A percentile compares a stretch with the other conserved stretches of the same genome.
These are phyloP conservation scores for Aschersonia sp. DNA, from an alignment of 2,329 filamentous ascomycete genomes.

Conservation along the genomic window DNA sequence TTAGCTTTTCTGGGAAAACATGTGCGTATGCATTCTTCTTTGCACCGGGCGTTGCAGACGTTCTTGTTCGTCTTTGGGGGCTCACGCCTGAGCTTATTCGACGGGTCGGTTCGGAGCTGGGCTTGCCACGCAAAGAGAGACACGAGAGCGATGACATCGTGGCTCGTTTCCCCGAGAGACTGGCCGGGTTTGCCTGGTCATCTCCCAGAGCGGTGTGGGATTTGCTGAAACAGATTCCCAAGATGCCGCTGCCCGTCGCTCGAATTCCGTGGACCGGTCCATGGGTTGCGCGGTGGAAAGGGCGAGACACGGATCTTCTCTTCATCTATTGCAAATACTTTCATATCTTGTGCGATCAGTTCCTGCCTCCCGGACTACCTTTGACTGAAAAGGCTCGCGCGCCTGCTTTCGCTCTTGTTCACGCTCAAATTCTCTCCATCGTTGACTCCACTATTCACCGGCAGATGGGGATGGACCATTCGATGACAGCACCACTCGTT, in stretches of 20 bases:
- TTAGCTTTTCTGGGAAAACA: conserved; percentile 80
- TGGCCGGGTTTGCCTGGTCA: conserved; percentile 44
- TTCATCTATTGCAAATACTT: conserved; percentile 88
- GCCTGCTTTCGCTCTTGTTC: conserved; percentile 66
- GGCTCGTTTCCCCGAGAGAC: conserved; percentile 51
- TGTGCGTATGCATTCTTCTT: conserved; percentile 92
- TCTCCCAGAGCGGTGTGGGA: conserved; percentile 32
- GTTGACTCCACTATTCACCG: conserved; percentile 76
- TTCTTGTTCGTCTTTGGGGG: conserved; percentile 70
- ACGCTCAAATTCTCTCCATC: conserved; percentile 66
- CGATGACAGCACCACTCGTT: conserved; percentile 24
- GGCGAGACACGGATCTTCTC: conserved; percentile 76
- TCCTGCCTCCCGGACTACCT: conserved; percentile 41
- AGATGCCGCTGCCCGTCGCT: conserved; percentile 50
- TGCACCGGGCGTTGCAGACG: conserved; percentile 70
- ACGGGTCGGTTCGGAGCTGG: conserved; percentile 55
- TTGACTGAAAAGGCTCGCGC: conserved; percentile 44
- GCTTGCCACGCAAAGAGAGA: conserved; percentile 39
- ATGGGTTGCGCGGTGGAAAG: conserved; percentile 77
- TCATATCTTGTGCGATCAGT: conserved; percentile 63
- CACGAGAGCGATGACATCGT: conserved; percentile 50
- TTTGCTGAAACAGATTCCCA: conserved; percentile 49
- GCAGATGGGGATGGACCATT: conserved; percentile 39
- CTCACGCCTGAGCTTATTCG: conserved; percentile 54
- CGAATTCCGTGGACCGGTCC: conserved; percentile 73